Percentiles rank a stretch among this genome's conserved stretches.
Conservation (phyloP, 2,329 filamentous ascomycete genomes). For the Fusarium nelsonii region DNA sequence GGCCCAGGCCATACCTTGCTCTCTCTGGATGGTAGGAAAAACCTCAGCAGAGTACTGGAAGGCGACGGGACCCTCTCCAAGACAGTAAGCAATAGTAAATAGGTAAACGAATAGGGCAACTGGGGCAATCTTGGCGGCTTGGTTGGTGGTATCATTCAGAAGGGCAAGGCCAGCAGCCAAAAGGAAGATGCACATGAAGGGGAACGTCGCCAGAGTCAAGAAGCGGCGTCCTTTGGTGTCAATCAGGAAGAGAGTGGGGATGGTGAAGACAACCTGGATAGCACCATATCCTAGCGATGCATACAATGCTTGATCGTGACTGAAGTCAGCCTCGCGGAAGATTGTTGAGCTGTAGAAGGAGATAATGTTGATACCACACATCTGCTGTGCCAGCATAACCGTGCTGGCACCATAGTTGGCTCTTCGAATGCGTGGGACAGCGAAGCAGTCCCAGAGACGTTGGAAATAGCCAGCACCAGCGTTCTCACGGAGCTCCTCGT, state of each 20-base stretch:
- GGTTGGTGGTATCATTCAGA: neutral
- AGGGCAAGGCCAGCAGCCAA: conserved; percentile 12
- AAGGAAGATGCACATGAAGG: conserved; percentile 28
- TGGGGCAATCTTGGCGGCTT: conserved; percentile 7
- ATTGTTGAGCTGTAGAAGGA: conserved; percentile 34
- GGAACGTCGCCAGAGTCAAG: conserved; percentile 22
- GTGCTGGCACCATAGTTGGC: conserved; percentile 81
- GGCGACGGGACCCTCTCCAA: conserved; percentile 72
- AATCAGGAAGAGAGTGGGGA: conserved; percentile 32
- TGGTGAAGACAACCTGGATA: conserved; percentile 28
- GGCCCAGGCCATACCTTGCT: conserved; percentile 73
- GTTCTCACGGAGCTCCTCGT: conserved; percentile 55
- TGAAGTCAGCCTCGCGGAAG: conserved; percentile 10
- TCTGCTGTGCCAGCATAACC: conserved; percentile 84
- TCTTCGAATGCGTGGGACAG: conserved; percentile 74
- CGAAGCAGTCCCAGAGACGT: conserved; percentile 72
- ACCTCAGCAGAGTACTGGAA: conserved; percentile 74
- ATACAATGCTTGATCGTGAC: conserved; percentile 11
- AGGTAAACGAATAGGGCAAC: conserved; percentile 69
- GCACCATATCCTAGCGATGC: conserved; percentile 28
- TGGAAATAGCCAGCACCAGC: conserved; percentile 57
- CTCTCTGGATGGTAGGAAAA: conserved; percentile 72
- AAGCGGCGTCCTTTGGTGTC: conserved; percentile 29
- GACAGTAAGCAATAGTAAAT: conserved; percentile 74
- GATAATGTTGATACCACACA: conserved; percentile 72